phyloP scores from a whole-genome alignment of 179 eudicot genomes.

The Beta lomatogona region DNA sequence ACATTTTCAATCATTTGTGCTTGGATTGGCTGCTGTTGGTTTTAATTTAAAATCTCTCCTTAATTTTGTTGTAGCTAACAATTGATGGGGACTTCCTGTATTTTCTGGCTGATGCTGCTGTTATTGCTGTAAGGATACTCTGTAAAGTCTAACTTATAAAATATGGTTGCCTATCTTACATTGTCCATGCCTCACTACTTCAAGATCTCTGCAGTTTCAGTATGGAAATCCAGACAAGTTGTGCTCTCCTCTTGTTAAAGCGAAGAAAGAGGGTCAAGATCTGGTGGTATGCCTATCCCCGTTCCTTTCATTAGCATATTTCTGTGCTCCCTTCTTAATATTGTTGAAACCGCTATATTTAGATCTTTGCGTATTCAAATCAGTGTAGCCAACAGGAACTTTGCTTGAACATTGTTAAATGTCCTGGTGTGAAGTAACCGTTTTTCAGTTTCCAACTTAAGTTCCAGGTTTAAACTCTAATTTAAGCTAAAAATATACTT shows the following conservation, averaged over 20 bases:
- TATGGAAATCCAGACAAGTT: constrained; percentile 92
- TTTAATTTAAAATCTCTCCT: neutral
- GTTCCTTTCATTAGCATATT: neutral
- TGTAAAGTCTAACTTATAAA: neutral
- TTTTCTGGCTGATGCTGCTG: constrained; percentile 23
- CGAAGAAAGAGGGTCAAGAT: constrained; percentile 71
- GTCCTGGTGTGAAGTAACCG: too few species aligned
- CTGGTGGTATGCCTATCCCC: constrained; percentile 69
- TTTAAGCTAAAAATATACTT: too few species aligned
- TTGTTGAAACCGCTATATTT: neutral
- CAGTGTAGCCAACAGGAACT: too few species aligned
- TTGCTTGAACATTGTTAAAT: too few species aligned
- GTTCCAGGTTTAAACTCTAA: too few species aligned
- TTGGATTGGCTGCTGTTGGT: neutral
- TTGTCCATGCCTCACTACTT: constrained; percentile 16
- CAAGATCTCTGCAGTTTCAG: constrained; percentile 61
- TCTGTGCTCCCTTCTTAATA: neutral
- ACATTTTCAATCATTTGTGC: neutral
- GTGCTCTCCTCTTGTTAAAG: constrained; percentile 78
- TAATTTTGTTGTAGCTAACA: constrained; percentile 40
- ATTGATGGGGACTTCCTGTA: constrained; percentile 23
- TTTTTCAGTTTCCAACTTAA: too few species aligned
- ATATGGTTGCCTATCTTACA: constrained; percentile 12
- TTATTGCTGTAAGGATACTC: constrained; percentile 47
- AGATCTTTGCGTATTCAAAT: neutral